Evolutionary conservation across 306 rosid genomes (phyloP), one percentile per base, ranked within the genome.

Genomic region (Alnus glutinosa): DNA sequence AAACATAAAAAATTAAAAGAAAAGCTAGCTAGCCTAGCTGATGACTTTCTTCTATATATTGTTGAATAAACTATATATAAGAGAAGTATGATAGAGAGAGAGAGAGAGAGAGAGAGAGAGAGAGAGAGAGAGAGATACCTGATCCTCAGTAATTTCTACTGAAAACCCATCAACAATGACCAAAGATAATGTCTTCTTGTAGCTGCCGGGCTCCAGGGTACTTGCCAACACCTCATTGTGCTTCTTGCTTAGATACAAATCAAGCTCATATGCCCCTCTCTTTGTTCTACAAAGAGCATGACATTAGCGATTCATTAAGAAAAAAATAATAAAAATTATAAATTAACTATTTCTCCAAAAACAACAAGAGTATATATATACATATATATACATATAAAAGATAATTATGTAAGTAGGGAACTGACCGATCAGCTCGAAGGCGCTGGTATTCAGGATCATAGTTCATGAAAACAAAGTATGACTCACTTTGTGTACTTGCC

Each of bases 141-240:
- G 97, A 70, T 90, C 80, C 78, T 86, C 88, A 1, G 87, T 86
- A 64, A 89, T 92, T 71, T 89, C 90, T 30, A 87, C 98, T 4
- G 88, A 80, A 82, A 94, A 94, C 0, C 94, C 98, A 85, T 94
- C 97, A 74, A 92, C 97, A 68, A 94, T 94, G 85, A 86, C 94
- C 55, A 94, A 79, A 84, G 98, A 94, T 68, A 83, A 78, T 58
- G 62, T 87, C 90, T 90, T 94, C 59, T 73, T 87, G 83, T 92
- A 92, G 86, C 86, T 88, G 78, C 94, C 96, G 3, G 89, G 82
- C 73, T 88, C 90, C 2, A 94, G 85, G 23, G 80, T 79, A 58
- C 77, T 89, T 52, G 89, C 90, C 76, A 94, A 77, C 58, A 94
- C 18, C 83, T 87, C 94, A 69, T 94, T 97, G 52, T 94, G 98